Conservation (phyloP, 257 asterid genomes). For the Solanum appendiculatum region DNA sequence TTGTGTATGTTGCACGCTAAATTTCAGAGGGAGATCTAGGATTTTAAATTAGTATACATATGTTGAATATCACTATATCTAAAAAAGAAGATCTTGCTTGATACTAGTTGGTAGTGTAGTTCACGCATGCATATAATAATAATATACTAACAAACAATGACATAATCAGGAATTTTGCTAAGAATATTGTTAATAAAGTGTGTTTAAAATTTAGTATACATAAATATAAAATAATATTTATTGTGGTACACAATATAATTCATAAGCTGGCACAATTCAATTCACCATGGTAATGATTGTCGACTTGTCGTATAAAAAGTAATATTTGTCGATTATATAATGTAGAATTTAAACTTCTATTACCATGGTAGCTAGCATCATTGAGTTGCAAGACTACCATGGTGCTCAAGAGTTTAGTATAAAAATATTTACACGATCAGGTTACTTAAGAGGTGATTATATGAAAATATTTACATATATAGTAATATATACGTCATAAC, state of each 20-base stretch:
- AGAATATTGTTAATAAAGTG: not conserved
- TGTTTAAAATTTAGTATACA: not conserved
- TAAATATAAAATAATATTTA: not conserved
- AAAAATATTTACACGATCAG: not conserved
- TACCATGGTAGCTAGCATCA: not conserved
- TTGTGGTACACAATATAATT: not conserved
- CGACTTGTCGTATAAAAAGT: not conserved
- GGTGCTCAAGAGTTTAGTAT: not conserved
- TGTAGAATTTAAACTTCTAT: not conserved
- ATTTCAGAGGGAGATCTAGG: not conserved
- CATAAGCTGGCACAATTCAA: not conserved
- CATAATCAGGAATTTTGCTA: not conserved
- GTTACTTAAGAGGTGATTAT: not conserved
- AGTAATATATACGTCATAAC: too few species aligned
- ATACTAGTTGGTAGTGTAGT: not conserved
- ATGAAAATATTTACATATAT: too few species aligned
- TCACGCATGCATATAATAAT: not conserved
- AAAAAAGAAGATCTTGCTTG: not conserved
- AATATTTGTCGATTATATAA: not conserved
- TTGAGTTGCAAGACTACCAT: too few species aligned
- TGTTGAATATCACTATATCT: not conserved
- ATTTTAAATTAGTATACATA: not conserved
- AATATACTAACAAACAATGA: rapidly evolving
- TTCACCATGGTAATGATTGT: not conserved
- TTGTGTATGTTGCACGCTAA: not conserved